Percentiles rank a stretch among this genome's conserved stretches.
Conservation (phyloP, 2,329 filamentous ascomycete species). For the Colletotrichum endophyticum region DNA sequence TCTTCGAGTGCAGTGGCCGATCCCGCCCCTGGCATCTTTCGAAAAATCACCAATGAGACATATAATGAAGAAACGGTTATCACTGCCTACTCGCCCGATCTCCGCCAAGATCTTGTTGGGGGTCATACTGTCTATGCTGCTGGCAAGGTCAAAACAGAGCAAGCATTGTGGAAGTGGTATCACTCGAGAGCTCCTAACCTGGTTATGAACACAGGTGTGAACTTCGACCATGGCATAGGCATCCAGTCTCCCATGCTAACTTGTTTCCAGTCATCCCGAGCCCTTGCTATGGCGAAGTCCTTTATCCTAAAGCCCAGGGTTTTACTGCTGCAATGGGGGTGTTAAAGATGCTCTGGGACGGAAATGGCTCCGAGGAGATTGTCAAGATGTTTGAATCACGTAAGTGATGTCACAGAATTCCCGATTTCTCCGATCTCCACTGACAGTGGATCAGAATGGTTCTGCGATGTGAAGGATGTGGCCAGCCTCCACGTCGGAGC, state of each 20-base stretch:
- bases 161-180: neutral
- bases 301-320: accelerated
- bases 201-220: neutral
- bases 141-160: neutral
- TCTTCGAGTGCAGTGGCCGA: neutral
- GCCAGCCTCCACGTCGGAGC: neutral
- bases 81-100: neutral
- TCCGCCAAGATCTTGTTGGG: neutral
- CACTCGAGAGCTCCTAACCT: neutral
- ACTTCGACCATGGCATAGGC: too few relatives aligned
- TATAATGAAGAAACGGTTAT: neutral
- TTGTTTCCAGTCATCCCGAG: neutral
- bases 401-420: neutral
- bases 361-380: neutral
- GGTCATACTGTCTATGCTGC: neutral
- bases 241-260: neutral
- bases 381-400: neutral
- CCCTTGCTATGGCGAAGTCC: neutral
- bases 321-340: neutral
- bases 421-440: neutral
- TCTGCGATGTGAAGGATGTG: neutral
- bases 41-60: neutral
- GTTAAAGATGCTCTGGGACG: neutral
- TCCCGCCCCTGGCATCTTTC: neutral
- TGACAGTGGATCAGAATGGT: neutral